Evolutionary conservation across 768 basidiomycete genomes (phyloP).

Genomic region (Leccinellum rugosiceps): DNA sequence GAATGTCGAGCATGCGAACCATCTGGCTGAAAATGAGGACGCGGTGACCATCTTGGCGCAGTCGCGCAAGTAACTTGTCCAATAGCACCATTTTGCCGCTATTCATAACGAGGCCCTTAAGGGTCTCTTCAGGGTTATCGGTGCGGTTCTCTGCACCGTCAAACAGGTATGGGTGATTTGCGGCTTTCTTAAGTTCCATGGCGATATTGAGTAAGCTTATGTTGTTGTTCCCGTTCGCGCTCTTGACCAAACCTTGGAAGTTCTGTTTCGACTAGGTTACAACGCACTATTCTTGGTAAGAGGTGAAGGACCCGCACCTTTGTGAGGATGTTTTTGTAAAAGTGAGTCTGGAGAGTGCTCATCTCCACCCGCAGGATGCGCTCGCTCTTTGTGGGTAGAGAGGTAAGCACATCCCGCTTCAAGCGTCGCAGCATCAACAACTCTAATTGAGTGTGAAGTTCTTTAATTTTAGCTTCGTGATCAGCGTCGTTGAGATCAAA

Average conservation of each 20-base stretch:
- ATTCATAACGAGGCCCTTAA: slow-evolving; percentile 97
- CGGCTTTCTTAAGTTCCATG: slow-evolving; percentile 99
- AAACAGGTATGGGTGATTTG: slow-evolving; percentile 96
- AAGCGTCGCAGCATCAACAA: slow-evolving; percentile 91
- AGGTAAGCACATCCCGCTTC: slow-evolving; percentile 95
- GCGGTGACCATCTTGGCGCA: slow-evolving; percentile 90
- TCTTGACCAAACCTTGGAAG: slow-evolving; percentile 88
- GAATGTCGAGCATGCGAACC: slow-evolving; percentile 98
- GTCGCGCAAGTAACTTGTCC: slow-evolving; percentile 89
- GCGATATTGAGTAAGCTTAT: slow-evolving; percentile 97
- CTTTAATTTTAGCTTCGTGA: slow-evolving; percentile 93
- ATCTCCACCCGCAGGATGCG: slow-evolving; percentile 97
- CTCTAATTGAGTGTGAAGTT: slow-evolving; percentile 89
- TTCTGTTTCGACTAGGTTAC: slow-evolving; percentile 51
- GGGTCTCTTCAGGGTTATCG: slow-evolving; percentile 70
- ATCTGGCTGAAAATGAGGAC: slow-evolving; percentile 99
- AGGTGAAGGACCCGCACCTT: slow-evolving; percentile 48
- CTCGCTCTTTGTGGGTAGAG: slow-evolving; percentile 96
- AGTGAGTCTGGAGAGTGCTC: slow-evolving; percentile 93
- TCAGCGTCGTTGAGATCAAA: slow-evolving; percentile 93
- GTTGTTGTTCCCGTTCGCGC: slow-evolving; percentile 82
- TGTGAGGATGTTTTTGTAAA: slow-evolving; percentile 97
- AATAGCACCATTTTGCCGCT: slow-evolving; percentile 98
- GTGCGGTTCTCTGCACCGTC: slow-evolving; percentile 83
- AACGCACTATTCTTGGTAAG: background rate